These are phyloP conservation scores for Schizosaccharomyces japonicus DNA, from an alignment of 805 yeast species.

Conservation along the genomic window DNA sequence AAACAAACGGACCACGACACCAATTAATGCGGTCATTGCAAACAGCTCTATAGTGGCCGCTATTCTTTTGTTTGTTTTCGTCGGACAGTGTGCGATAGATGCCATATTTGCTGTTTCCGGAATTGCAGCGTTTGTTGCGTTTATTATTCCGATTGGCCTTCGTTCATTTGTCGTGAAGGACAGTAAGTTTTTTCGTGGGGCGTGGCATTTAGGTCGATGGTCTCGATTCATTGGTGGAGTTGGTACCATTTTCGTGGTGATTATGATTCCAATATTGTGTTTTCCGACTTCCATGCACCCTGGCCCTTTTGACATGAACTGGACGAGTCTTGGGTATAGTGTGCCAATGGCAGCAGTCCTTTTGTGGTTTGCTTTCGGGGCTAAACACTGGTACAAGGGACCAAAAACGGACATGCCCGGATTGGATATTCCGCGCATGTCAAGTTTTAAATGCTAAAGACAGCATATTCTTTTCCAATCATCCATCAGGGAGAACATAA, in stretches of 20 bases:
- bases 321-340: neutral
- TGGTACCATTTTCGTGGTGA: conserved; percentile 26
- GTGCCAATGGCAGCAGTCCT: neutral
- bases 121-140: conserved; percentile 41
- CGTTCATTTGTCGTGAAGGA: conserved; percentile 28
- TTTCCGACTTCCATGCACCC: conserved; percentile 16
- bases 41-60: conserved; percentile 32
- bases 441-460: too few species aligned
- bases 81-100: conserved; percentile 39
- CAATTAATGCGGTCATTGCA: conserved; percentile 22
- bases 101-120: conserved; percentile 57
- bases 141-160: conserved; percentile 37
- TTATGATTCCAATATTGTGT: conserved; percentile 38
- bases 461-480: too few species aligned
- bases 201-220: conserved; percentile 37
- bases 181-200: conserved; percentile 32
- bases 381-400: conserved; percentile 2
- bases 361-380: neutral
- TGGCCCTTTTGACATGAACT: conserved; percentile 1
- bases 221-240: conserved; percentile 24
- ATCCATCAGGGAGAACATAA: too few species aligned
- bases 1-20: conserved; percentile 13
- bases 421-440: too few species aligned
- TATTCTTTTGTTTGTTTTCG: conserved; percentile 32
- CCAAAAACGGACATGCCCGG: neutral